These are phyloP conservation scores for Alternaria sp. DNA, from an alignment of 2,329 filamentous ascomycete genomes.

Conservation along the genomic window DNA sequence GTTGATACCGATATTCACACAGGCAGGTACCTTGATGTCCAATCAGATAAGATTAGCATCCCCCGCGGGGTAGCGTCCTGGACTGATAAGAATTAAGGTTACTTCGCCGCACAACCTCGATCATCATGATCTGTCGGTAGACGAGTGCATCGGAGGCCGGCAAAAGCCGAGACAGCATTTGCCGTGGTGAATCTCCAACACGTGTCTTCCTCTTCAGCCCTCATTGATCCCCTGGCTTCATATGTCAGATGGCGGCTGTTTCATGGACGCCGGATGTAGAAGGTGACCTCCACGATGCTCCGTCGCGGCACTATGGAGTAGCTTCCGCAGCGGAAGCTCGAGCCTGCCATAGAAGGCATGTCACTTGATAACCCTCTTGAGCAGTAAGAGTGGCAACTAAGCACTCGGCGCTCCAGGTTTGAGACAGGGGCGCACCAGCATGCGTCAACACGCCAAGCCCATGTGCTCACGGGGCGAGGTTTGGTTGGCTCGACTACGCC, in stretches of 20 bases:
- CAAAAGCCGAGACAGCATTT: not conserved
- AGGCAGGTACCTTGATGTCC: not conserved
- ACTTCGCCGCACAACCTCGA: not conserved
- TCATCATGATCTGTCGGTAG: not conserved
- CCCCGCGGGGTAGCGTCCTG: not conserved
- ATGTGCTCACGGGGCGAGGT: constrained; percentile 10
- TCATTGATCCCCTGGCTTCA: constrained; percentile 14
- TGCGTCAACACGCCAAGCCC: constrained; percentile 10
- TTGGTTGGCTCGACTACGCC: constrained; percentile 16
- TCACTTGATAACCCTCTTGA: constrained; percentile 5
- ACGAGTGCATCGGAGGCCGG: not conserved
- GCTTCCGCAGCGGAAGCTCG: constrained; percentile 13
- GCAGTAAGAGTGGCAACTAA: constrained; percentile 13
- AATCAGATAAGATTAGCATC: not conserved
- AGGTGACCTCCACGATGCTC: constrained; percentile 20
- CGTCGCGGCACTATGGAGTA: constrained; percentile 9
- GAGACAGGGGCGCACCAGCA: constrained; percentile 15
- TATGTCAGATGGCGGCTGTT: not conserved
- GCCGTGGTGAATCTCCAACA: not conserved
- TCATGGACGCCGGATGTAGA: constrained; percentile 13
- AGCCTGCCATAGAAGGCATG: constrained; percentile 8
- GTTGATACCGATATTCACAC: not conserved
- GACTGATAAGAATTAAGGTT: not conserved
- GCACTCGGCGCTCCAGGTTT: constrained; percentile 9
- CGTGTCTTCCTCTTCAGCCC: constrained; percentile 14